Conservation (phyloP, 2,329 filamentous ascomycete species). For the Grosmannia clavigera region DNA sequence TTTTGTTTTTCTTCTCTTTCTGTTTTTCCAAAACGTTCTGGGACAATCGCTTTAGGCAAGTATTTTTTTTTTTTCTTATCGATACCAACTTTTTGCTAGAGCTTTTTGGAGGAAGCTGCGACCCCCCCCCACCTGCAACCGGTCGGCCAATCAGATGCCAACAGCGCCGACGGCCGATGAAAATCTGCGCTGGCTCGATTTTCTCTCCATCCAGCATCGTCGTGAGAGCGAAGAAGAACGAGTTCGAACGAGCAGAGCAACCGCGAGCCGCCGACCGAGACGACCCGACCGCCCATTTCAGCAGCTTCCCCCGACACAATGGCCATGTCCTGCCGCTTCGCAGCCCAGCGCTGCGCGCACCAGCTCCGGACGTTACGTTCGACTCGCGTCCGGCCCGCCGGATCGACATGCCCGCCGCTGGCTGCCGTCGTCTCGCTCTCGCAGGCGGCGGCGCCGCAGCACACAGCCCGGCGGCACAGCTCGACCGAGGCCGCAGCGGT, state of each 20-base stretch:
- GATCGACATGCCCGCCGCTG: constrained; percentile 28
- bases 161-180: neutral
- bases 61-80: constrained; percentile 1
- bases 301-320: constrained; percentile 24
- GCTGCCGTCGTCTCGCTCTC: constrained; percentile 22
- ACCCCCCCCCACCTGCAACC: neutral
- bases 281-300: neutral
- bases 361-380: constrained; percentile 37
- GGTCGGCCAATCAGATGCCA: neutral
- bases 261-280: neutral
- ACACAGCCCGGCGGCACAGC: constrained; percentile 66
- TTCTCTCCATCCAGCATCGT: neutral
- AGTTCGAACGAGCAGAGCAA: neutral
- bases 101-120: neutral
- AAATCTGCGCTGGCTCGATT: constrained; percentile 1
- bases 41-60: too few relatives aligned
- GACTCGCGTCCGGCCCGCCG: constrained; percentile 24
- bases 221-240: neutral
- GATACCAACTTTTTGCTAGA: neutral
- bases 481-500: constrained; percentile 64
- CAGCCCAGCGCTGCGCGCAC: constrained; percentile 51
- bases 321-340: constrained; percentile 51
- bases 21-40: neutral
- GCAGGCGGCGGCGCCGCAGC: constrained; percentile 25
- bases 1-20: neutral